phyloP scores from a whole-genome alignment of 2,329 filamentous ascomycete genomes.

The Passalora sequoiae region DNA sequence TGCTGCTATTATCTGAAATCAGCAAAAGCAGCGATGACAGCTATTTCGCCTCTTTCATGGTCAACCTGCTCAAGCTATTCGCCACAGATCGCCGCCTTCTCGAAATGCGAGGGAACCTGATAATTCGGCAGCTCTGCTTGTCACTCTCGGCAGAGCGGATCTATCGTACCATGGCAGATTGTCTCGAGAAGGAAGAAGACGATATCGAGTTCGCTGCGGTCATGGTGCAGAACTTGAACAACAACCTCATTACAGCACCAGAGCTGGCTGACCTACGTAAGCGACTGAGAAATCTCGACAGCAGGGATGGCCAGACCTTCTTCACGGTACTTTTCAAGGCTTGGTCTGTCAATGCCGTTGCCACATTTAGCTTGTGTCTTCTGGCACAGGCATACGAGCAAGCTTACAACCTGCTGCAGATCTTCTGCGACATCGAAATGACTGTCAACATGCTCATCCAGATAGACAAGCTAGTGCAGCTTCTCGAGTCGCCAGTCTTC shows the following conservation, averaged over 20 bases:
- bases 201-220: slow-evolving; percentile 98
- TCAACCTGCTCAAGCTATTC: slow-evolving; percentile 89
- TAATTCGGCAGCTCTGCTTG: slow-evolving; percentile 90
- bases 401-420: slow-evolving; percentile 89
- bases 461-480: slow-evolving; percentile 94
- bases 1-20: slow-evolving; percentile 91
- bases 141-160: slow-evolving; percentile 92
- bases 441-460: slow-evolving; percentile 98
- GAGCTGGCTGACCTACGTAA: slow-evolving; percentile 89
- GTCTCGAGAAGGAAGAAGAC: slow-evolving; percentile 88
- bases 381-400: slow-evolving; percentile 97
- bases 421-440: slow-evolving; percentile 98
- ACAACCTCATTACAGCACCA: slow-evolving; percentile 95
- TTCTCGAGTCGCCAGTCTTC: slow-evolving; percentile 95
- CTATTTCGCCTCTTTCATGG: slow-evolving; percentile 98
- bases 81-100: slow-evolving; percentile 87
- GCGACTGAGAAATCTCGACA: slow-evolving; percentile 82
- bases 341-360: slow-evolving; percentile 98
- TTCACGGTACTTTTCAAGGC: slow-evolving; percentile 92
- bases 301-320: slow-evolving; percentile 87
- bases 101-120: slow-evolving; percentile 89
- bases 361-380: slow-evolving; percentile 91
- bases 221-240: slow-evolving; percentile 99
- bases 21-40: slow-evolving; percentile 94
- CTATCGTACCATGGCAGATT: slow-evolving; percentile 91